These are phyloP conservation scores for Candida lessepsii DNA, from an alignment of 805 yeast species.

Conservation along the genomic window DNA sequence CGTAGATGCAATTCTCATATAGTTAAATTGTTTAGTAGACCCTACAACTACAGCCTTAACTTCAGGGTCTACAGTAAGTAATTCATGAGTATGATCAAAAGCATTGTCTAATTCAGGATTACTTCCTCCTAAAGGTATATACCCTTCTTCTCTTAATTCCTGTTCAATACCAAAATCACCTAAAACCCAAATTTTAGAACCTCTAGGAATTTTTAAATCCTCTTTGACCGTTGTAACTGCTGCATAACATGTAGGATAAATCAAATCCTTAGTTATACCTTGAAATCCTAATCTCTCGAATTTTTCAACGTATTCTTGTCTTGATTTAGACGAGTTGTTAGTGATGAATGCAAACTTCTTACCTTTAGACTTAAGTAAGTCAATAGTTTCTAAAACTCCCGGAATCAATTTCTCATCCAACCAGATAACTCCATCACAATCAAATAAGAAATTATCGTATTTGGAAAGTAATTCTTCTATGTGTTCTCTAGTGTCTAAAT, in stretches of 20 bases:
- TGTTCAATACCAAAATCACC: slow-evolving; percentile 40
- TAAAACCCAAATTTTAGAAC: slow-evolving; percentile 40
- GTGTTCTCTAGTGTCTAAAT: slow-evolving; percentile 5
- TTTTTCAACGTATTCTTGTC: slow-evolving; percentile 31
- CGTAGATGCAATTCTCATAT: slow-evolving; percentile 36
- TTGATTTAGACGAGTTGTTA: slow-evolving; percentile 37
- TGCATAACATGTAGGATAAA: slow-evolving; percentile 39
- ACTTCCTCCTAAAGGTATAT: slow-evolving; percentile 36
- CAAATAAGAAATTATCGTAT: slow-evolving; percentile 40
- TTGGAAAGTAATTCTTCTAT: slow-evolving; percentile 14
- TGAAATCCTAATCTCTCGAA: slow-evolving; percentile 31
- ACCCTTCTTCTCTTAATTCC: slow-evolving; percentile 32
- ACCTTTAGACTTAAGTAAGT: slow-evolving; percentile 19
- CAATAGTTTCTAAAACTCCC: slow-evolving; percentile 29
- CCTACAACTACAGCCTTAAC: slow-evolving; percentile 43
- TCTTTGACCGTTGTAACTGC: slow-evolving; percentile 29
- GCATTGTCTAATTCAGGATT: slow-evolving; percentile 25
- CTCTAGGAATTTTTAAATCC: slow-evolving; percentile 23
- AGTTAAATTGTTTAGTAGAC: slow-evolving; percentile 36
- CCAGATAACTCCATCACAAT: slow-evolving; percentile 46
- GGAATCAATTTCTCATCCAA: slow-evolving; percentile 34
- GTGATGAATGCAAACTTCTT: slow-evolving; percentile 37
- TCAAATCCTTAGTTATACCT: slow-evolving; percentile 25
- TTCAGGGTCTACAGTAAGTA: slow-evolving; percentile 34
- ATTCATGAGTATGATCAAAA: slow-evolving; percentile 24